Evolutionary conservation across 2,329 filamentous ascomycete genomes (phyloP).

Genomic region (Colletotrichum trifolii): DNA sequence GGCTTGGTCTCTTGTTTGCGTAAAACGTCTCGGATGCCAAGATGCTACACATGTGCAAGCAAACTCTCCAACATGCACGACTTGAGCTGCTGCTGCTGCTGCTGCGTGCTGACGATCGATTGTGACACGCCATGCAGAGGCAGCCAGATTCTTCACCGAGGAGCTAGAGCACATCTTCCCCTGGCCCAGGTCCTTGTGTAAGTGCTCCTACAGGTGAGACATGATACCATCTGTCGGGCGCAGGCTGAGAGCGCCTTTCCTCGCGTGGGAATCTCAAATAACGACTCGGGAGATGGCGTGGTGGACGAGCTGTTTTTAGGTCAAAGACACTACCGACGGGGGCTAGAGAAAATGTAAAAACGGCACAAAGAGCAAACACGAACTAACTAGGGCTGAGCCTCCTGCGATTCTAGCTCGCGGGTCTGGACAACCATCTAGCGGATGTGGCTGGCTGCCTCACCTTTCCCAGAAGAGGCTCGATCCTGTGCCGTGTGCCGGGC

Average conservation of each 20-base stretch:
- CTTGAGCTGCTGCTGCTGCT: too few relatives aligned
- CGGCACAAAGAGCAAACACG: background rate
- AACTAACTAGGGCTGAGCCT: background rate
- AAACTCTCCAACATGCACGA: too few relatives aligned
- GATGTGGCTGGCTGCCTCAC: conserved; percentile 15
- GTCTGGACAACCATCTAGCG: conserved; percentile 8
- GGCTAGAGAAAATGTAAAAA: background rate
- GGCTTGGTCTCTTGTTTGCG: too few relatives aligned
- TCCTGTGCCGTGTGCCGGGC: conserved; percentile 12
- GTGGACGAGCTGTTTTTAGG: conserved; percentile 8
- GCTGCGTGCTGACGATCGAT: too few relatives aligned
- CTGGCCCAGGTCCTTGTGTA: too few relatives aligned
- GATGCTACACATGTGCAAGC: background rate
- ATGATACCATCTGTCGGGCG: background rate
- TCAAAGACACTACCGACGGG: background rate
- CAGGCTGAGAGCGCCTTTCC: background rate
- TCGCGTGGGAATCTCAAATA: conserved; percentile 10
- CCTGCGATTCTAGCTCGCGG: conserved; percentile 2
- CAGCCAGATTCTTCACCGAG: too few relatives aligned
- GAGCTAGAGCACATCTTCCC: too few relatives aligned
- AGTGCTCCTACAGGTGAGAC: background rate
- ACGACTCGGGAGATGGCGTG: conserved; percentile 7
- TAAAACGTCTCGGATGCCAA: background rate
- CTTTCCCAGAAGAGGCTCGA: conserved; percentile 12
- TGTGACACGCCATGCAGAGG: too few relatives aligned